These are phyloP conservation scores for Beauveria medogensis DNA, from an alignment of 2,329 filamentous ascomycete genomes.

Conservation along the genomic window DNA sequence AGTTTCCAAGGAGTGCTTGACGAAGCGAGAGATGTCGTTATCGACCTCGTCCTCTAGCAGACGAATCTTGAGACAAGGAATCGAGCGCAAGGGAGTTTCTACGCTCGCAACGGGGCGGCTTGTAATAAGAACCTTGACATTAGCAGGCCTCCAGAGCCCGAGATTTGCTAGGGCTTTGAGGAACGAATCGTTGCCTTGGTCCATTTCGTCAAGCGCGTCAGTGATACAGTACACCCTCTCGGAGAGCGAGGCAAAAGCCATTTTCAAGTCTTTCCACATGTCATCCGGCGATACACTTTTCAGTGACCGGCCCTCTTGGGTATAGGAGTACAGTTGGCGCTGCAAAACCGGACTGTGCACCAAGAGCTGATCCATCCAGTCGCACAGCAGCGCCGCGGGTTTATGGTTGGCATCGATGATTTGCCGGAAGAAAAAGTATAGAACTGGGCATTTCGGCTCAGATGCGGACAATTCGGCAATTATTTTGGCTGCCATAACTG, in stretches of 20 bases:
- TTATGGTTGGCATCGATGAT: conserved; percentile 29
- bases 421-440: conserved; percentile 33
- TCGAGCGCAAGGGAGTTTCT: conserved; percentile 22
- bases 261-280: conserved; percentile 4
- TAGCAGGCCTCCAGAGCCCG: conserved; percentile 21
- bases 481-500: conserved; percentile 24
- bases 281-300: not conserved
- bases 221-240: conserved; percentile 28
- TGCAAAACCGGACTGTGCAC: conserved; percentile 21
- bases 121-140: conserved; percentile 35
- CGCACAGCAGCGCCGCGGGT: conserved; percentile 22
- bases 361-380: conserved; percentile 28
- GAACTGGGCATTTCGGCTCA: conserved; percentile 18
- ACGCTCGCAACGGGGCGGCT: conserved; percentile 29
- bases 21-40: conserved; percentile 3
- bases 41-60: conserved; percentile 17
- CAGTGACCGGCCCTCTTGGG: conserved; percentile 13
- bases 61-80: conserved; percentile 23
- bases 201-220: conserved; percentile 41
- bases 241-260: conserved; percentile 16
- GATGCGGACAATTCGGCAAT: conserved; percentile 10
- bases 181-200: conserved; percentile 27
- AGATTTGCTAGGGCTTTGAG: conserved; percentile 25
- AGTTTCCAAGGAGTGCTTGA: not conserved
- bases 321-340: conserved; percentile 23